A percentile compares a stretch with the other conserved stretches of the same genome.
These are phyloP conservation scores for Passiflora organensis DNA, from an alignment of 345 rosid genomes.

Conservation along the genomic window DNA sequence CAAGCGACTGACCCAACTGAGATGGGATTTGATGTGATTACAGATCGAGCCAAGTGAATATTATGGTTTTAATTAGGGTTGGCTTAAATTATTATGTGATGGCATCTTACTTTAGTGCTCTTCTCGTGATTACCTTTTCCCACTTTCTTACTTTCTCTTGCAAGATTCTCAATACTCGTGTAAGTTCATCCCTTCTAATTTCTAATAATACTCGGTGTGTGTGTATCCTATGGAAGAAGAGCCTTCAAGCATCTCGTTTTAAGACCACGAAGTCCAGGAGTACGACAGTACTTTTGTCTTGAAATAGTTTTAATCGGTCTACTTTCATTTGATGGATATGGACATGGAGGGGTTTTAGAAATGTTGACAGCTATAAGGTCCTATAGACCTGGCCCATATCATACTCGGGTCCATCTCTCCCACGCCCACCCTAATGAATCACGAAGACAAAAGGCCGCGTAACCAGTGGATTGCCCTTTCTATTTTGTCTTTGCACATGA, in stretches of 20 bases:
- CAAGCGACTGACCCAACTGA: constrained; percentile 95
- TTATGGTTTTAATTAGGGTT: background rate
- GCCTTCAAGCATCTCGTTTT: constrained; percentile 9
- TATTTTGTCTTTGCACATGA: no score
- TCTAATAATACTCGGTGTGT: constrained; percentile 14
- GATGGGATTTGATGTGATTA: constrained; percentile 91
- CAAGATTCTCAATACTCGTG: constrained; percentile 24
- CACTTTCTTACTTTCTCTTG: background rate
- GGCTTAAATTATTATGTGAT: constrained; percentile 8
- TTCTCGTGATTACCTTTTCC: background rate
- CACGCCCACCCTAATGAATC: no score
- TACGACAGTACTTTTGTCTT: no score
- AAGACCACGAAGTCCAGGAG: no score
- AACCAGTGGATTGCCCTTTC: no score
- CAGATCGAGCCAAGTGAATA: constrained; percentile 60
- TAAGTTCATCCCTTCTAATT: constrained; percentile 33
- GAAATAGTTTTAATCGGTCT: no score
- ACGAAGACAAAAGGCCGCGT: no score
- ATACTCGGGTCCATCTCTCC: no score
- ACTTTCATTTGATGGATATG: no score
- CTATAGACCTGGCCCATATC: no score
- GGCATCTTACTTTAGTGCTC: constrained; percentile 27
- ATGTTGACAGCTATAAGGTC: no score
- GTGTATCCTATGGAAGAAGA: constrained; percentile 7
- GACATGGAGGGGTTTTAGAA: no score